Evolutionary conservation across 2,329 filamentous ascomycete species (phyloP), one percentile per base, ranked within the genome.

Genomic region (Helotiales sp.): DNA sequence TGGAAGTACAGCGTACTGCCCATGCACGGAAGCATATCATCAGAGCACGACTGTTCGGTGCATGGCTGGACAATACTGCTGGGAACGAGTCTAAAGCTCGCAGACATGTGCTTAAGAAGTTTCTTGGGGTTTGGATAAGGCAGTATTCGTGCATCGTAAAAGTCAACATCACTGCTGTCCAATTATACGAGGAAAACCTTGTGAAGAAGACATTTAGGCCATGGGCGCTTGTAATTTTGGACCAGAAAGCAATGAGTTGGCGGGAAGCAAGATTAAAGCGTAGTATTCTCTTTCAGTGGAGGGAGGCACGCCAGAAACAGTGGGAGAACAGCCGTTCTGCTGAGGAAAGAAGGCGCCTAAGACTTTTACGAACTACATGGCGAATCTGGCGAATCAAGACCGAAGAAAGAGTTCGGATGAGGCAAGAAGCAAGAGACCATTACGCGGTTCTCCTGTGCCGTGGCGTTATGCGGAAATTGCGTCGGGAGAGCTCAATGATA

Each of bases 21-120:
- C 79, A 85, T 40, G 90, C 89, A 19, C 81, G 88, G 61, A 79
- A 84, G 60, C 88, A 91, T 69, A 84, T 93, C 59, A 75, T 95
- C 54, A 80, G 87, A 55, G 84, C 82, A 12, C 82, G 83, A 55
- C 87, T 86, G 60, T 91, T 90, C 71, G 83, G 82, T 57, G 84
- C 84, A 7, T 91, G 88, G 88, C 79, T 82, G 25, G 79, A 84
- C 57, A 83, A 89, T 54, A 87, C 86, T 10, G 63, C 63, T 47
- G 65, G 66, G 13, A 71, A 68, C 48, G 69, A 71, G 55, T 66
- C 79, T 40, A 80, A 80, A 63, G 74, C 76, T 10, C 76, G 78
- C 42, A 72, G 79, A 31, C 79, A 85, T 56, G 74, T 80, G 17
- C 64, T 83, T 7, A 76, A 73, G 47, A 84, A 80, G 57, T 85